Evolutionary conservation across 441 rosid genomes (phyloP), one percentile per base, ranked within the genome.

Genomic region (Populus hybrid): DNA sequence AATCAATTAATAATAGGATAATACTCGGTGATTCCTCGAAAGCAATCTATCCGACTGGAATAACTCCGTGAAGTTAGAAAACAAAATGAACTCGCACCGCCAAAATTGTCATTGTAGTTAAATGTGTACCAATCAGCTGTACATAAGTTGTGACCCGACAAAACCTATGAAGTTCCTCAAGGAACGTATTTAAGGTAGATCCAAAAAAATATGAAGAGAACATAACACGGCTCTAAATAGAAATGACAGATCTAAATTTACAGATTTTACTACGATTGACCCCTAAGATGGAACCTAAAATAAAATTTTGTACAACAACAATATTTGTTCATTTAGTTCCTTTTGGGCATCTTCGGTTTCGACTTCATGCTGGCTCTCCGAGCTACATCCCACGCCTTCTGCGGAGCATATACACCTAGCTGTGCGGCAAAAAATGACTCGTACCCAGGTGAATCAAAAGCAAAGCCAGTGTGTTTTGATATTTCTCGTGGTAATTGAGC

Each of bases 331-430:
- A 36, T 59, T 68, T 84, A 90, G 73, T 85, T 85, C 86, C 69
- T 88, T 82, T 84, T 86, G 26, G 82, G 83, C 70, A 70, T 67
- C 81, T 87, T 92, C 0, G 90, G 85, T 73, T 85, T 84, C n/a
- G 94, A 79, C 83, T 78, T 84, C 91, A 90, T 85, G 83, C 98
- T 91, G 66, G 99, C 99, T 90, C 99, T 89, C 79, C 95, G 85
- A 26, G 95, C 97, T 73, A 97, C 99, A 88, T 97, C 99, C 99
- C 98, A 97, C 32, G 99, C 93, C 88, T 91, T 97, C 35, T 93
- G 98, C 0, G 99, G 99, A 21, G 94, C 98, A 79, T 85, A 83
- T 7, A 93, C 72, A 70, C 99, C 99, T n/a, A 89, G 81, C 83
- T 97, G 97, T 21, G 98, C 81, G 9, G 99, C 99, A 16, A 97